phyloP scores from a whole-genome alignment of 306 rosid genomes.

The Cajanus cajan region DNA sequence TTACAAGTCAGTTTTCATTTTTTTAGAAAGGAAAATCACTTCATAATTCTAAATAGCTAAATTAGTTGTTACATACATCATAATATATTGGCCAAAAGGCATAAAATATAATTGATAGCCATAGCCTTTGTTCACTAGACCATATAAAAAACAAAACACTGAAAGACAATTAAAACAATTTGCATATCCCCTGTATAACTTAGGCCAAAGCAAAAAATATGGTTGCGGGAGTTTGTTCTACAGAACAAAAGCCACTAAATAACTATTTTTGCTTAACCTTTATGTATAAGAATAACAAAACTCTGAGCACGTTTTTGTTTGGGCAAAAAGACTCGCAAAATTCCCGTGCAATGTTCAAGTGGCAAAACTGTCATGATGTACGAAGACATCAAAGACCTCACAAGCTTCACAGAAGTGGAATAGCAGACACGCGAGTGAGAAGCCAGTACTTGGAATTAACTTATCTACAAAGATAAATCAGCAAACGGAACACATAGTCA shows the following conservation, averaged over 20 bases:
- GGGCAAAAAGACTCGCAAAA: background rate
- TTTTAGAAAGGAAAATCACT: too few species aligned
- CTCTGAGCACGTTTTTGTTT: background rate
- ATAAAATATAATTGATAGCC: background rate
- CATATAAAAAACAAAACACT: background rate
- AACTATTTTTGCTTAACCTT: too few species aligned
- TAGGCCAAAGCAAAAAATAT: background rate
- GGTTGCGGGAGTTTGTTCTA: background rate
- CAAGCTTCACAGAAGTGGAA: slow-evolving; percentile 2
- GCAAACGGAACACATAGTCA: slow-evolving; percentile 4
- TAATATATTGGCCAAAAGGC: background rate
- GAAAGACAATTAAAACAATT: background rate
- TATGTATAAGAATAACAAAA: background rate
- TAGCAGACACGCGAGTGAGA: background rate
- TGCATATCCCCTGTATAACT: background rate
- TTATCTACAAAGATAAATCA: slow-evolving; percentile 32
- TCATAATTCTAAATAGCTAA: background rate
- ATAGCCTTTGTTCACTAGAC: background rate
- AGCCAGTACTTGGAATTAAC: background rate
- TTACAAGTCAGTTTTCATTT: too few species aligned
- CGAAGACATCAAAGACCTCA: slow-evolving; percentile 2
- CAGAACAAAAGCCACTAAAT: background rate
- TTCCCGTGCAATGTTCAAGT: background rate
- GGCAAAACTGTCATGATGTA: background rate
- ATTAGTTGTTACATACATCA: background rate